A percentile compares a stretch with the other conserved stretches of the same genome.
Conservation (phyloP, 805 yeast genomes). For the Nakazawaea ernobii region DNA sequence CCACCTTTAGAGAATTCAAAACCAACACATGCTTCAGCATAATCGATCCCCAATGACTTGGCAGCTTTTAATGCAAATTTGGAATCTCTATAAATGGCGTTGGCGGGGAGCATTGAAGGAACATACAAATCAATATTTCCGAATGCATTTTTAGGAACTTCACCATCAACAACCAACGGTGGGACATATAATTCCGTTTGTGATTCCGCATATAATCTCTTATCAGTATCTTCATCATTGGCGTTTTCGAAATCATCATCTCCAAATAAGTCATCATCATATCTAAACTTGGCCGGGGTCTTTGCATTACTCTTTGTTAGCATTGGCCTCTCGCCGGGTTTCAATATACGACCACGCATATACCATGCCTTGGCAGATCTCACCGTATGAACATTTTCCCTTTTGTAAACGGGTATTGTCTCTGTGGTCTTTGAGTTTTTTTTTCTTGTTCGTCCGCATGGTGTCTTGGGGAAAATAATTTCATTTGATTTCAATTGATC, state of each 20-base stretch:
- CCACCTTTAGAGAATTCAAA: constrained; percentile 58
- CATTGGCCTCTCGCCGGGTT: constrained; percentile 62
- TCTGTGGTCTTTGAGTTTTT: constrained; percentile 32
- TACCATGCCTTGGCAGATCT: constrained; percentile 85
- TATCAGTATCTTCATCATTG: constrained; percentile 48
- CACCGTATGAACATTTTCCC: constrained; percentile 57
- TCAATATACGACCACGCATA: constrained; percentile 68
- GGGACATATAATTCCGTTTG: constrained; percentile 75
- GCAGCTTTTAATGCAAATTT: constrained; percentile 67
- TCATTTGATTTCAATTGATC: constrained; percentile 70
- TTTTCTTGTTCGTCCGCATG: constrained; percentile 68
- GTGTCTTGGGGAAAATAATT: constrained; percentile 58
- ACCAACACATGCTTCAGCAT: constrained; percentile 81
- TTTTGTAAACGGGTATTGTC: constrained; percentile 57
- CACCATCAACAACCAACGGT: constrained; percentile 59
- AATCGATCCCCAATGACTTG: constrained; percentile 60
- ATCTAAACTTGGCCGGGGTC: constrained; percentile 16
- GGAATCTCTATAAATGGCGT: constrained; percentile 57
- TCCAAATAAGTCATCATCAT: constrained; percentile 21
- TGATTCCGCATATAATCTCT: constrained; percentile 64
- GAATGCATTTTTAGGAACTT: constrained; percentile 66
- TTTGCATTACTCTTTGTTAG: constrained; percentile 31
- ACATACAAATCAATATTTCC: constrained; percentile 82
- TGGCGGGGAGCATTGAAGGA: constrained; percentile 76
- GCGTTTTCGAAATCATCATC: constrained; percentile 28